phyloP scores from a whole-genome alignment of 768 basidiomycete genomes.

The Agrocybe pediades region DNA sequence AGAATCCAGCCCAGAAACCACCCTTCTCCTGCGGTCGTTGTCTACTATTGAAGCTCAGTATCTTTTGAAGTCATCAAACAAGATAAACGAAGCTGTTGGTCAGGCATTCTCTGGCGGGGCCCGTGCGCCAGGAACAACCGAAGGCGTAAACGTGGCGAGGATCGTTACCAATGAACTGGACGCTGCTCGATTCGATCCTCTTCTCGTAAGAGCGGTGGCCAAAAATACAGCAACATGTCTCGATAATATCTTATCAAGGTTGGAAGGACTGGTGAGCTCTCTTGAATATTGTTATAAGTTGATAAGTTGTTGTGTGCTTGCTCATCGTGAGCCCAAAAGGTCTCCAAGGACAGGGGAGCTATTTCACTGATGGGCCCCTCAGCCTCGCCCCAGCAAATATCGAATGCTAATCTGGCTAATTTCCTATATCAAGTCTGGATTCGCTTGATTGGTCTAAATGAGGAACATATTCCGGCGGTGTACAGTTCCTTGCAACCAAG shows the following conservation, averaged over 20 bases:
- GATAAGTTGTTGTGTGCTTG: background rate
- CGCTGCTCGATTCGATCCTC: constrained; percentile 88
- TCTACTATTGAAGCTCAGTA: constrained; percentile 88
- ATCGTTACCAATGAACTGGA: constrained; percentile 90
- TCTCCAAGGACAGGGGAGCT: constrained; percentile 72
- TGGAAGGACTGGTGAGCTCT: constrained; percentile 68
- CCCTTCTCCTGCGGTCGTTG: constrained; percentile 83
- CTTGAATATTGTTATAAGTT: background rate
- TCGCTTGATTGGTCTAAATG: constrained; percentile 63
- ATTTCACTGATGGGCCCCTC: constrained; percentile 73
- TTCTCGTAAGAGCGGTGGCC: constrained; percentile 80
- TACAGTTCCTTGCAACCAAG: constrained; percentile 53
- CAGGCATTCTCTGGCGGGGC: constrained; percentile 75
- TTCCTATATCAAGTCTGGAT: constrained; percentile 79
- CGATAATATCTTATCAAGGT: constrained; percentile 63
- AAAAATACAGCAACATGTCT: constrained; percentile 69
- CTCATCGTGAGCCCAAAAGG: background rate
- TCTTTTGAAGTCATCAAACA: constrained; percentile 77
- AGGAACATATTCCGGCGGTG: constrained; percentile 67
- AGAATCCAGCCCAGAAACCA: constrained; percentile 79
- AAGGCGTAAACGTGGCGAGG: constrained; percentile 78
- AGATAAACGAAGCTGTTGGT: constrained; percentile 81
- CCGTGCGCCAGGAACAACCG: constrained; percentile 68
- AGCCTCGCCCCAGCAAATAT: constrained; percentile 75
- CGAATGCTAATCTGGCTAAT: constrained; percentile 78